Conservation (phyloP, 257 asterid genomes). For the Salvia rosmarinus region DNA sequence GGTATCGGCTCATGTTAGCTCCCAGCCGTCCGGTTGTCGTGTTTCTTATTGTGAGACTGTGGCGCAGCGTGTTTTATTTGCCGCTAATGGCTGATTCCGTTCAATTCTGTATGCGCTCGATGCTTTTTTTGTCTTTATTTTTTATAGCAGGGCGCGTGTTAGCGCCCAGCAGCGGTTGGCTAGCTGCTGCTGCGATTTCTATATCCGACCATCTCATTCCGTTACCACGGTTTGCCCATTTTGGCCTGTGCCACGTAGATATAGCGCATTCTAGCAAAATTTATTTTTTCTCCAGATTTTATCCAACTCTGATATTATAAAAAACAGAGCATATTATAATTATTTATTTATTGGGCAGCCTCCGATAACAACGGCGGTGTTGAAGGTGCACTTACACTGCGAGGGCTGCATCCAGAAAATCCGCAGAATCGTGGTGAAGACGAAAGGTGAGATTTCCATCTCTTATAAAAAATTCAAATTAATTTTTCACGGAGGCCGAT, state of each 20-base stretch:
- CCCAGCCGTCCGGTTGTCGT: not conserved
- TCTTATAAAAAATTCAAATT: not conserved
- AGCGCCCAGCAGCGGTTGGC: not conserved
- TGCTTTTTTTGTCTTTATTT: too few relatives aligned
- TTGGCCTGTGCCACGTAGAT: constrained; percentile 27
- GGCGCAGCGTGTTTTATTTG: not conserved
- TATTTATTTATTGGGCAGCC: constrained; percentile 41
- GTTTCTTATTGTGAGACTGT: not conserved
- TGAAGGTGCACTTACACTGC: constrained; percentile 73
- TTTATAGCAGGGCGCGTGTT: not conserved
- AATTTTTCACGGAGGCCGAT: not conserved
- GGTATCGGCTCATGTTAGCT: constrained; percentile 38
- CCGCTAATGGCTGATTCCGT: not conserved
- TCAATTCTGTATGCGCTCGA: not conserved
- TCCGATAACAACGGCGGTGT: constrained; percentile 59
- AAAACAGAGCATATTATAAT: not conserved
- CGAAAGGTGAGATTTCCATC: constrained; percentile 53
- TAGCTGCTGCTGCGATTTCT: constrained; percentile 4
- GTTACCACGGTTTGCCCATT: constrained; percentile 26
- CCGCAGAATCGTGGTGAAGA: constrained; percentile 49
- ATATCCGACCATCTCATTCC: not conserved
- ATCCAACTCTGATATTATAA: not conserved
- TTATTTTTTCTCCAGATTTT: not conserved
- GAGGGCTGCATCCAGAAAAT: constrained; percentile 84
- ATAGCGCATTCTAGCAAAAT: constrained; percentile 17